These are phyloP conservation scores for Podila verticillata DNA, from an alignment of 192 early-diverging fungal species.

Conservation along the genomic window DNA sequence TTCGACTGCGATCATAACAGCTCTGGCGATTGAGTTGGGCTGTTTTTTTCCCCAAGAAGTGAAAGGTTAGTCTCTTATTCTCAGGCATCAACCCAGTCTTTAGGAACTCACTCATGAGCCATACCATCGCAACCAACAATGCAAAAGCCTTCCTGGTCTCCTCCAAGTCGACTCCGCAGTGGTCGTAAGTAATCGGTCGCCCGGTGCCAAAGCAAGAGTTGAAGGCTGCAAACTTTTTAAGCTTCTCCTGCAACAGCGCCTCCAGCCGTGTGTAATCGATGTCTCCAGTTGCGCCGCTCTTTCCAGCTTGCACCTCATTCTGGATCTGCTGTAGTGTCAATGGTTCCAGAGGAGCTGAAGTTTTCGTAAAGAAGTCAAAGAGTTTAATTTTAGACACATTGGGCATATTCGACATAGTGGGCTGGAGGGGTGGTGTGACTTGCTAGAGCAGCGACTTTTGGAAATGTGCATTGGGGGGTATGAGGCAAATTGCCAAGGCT, in stretches of 20 bases:
- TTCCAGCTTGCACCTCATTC: slow-evolving; percentile 18
- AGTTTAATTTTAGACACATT: slow-evolving; percentile 2
- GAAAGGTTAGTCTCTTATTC: too few relatives aligned
- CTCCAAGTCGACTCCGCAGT: slow-evolving; percentile 70
- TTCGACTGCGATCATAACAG: slow-evolving; percentile 83
- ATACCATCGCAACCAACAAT: slow-evolving; percentile 67
- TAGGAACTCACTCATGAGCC: not conserved
- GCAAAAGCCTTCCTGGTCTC: slow-evolving; percentile 73
- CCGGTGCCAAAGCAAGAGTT: slow-evolving; percentile 44
- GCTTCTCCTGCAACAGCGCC: slow-evolving; percentile 24
- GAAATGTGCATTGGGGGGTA: not conserved
- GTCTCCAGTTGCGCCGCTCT: slow-evolving; percentile 7
- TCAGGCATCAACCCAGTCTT: too few relatives aligned
- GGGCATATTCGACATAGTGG: not conserved
- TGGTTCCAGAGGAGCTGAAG: slow-evolving; percentile 38
- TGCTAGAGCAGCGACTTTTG: not conserved
- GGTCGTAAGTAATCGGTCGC: slow-evolving; percentile 52
- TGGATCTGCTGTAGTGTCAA: slow-evolving; percentile 35
- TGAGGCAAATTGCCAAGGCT: not conserved
- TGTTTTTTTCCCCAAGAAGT: slow-evolving; percentile 8
- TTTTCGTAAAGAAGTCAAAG: not conserved
- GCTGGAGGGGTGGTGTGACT: slow-evolving; percentile 1
- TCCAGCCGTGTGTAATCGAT: slow-evolving; percentile 33
- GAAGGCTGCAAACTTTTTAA: slow-evolving; percentile 42
- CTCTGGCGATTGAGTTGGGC: slow-evolving; percentile 68